A percentile compares a stretch with the other conserved stretches of the same genome.
phyloP scores from a whole-genome alignment of 2,329 filamentous ascomycete genomes.

The Calycina herbarum region DNA sequence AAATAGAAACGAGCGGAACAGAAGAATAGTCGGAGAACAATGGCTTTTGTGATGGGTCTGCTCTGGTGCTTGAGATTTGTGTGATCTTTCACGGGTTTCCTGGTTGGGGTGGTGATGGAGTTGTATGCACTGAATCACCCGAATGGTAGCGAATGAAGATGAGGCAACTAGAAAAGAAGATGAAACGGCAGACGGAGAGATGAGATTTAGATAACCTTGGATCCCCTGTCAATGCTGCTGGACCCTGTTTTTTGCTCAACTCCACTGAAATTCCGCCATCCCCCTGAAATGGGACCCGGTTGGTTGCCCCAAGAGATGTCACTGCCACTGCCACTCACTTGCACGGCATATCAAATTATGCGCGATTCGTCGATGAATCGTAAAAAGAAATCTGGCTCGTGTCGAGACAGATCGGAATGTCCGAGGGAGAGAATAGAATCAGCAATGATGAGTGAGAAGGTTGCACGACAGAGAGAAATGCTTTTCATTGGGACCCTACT shows the following conservation, averaged over 20 bases:
- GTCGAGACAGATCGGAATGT: not conserved
- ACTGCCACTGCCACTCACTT: not conserved
- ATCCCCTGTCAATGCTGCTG: not conserved
- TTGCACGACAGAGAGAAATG: not conserved
- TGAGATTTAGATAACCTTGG: not conserved
- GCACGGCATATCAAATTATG: not conserved
- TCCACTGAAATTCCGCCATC: no score
- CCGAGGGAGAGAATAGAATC: not conserved
- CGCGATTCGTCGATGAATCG: not conserved
- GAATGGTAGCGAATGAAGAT: slow-evolving; percentile 1
- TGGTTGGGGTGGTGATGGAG: not conserved
- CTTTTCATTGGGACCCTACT: not conserved
- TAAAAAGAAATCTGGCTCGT: no score
- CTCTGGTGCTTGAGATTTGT: no score
- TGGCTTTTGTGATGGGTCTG: not conserved
- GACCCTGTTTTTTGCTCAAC: slow-evolving; percentile 1
- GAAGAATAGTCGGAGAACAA: not conserved
- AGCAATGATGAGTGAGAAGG: not conserved
- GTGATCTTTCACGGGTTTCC: slow-evolving; percentile 2
- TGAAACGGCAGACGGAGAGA: not conserved
- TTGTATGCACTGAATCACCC: not conserved
- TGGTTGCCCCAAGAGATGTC: not conserved
- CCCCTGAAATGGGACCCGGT: no score
- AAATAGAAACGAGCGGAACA: not conserved
- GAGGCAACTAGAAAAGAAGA: not conserved